These are phyloP conservation scores for Chlamydomonas reinhardtii DNA, from an alignment of 163 green algal species.

Conservation along the genomic window DNA sequence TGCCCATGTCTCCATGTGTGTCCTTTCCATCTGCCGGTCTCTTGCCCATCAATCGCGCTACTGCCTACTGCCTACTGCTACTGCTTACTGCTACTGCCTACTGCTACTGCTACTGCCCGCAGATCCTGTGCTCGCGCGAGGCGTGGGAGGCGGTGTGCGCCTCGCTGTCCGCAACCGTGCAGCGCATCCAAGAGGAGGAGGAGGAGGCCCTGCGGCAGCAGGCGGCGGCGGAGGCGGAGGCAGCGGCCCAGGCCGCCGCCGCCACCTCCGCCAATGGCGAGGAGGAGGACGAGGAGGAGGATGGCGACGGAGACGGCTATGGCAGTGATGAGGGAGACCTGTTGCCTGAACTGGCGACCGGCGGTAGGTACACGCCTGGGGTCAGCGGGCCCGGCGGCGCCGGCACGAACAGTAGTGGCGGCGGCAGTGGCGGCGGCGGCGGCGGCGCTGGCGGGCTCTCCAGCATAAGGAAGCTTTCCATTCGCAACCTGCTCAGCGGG, in stretches of 20 bases:
- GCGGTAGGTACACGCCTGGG: not conserved
- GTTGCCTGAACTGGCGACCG: not conserved
- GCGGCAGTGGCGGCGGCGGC: not conserved
- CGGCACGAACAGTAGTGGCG: not conserved
- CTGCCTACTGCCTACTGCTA: too few species aligned
- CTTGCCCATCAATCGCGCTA: too few species aligned
- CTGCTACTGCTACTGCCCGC: too few species aligned
- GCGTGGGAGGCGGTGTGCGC: conserved; percentile 29
- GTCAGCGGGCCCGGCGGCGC: not conserved
- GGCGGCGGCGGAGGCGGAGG: not conserved
- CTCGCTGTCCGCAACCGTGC: not conserved
- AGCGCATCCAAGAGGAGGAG: conserved; percentile 6
- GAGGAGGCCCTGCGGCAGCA: not conserved
- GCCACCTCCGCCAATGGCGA: not conserved
- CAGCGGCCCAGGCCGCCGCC: not conserved
- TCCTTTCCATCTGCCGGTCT: too few species aligned
- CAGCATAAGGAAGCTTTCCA: too few species aligned
- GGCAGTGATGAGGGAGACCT: not conserved
- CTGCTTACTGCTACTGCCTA: too few species aligned
- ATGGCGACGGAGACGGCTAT: not conserved
- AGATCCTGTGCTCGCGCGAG: conserved; percentile 41
- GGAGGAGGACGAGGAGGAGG: not conserved
- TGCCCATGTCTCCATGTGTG: too few species aligned
- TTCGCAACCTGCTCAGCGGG: not conserved
- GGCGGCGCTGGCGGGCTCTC: too few species aligned